Base-by-base conservation (phyloP, 306 rosid genomes). In the Prunus campanulata region DNA sequence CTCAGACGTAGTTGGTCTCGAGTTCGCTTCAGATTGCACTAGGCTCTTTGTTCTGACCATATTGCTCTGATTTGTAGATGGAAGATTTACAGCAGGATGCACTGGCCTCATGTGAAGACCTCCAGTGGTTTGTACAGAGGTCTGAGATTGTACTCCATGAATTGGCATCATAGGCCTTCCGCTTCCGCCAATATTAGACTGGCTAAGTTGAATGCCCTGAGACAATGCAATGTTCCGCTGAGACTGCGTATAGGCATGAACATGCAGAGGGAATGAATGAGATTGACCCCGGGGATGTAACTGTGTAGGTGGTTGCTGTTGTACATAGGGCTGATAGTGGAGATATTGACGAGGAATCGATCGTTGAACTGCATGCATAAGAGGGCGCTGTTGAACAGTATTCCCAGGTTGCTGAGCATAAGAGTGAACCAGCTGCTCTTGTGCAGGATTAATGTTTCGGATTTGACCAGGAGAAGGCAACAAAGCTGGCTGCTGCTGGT, bases 351-450 rank as follows among this genome's bases (percentile, higher is more conserved):
- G 90, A 42, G 79, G 80, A 64, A 76, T 52, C 7, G 62, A 73
- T 44, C 85, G 96, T 64, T 86, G 95, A 77, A 54, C 87, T 6
- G 83, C 81, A 77, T 84, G 97, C 86, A 85, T 44, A 68, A 67
- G 62, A 73, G 97, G 90, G 27, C 80, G 93, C 64, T 86, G 93
- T 75, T 77, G 84, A 66, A 79, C 70, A 70, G 86, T 42, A 11
- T 75, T 96, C 46, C 87, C 88, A 83, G 93, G 76, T 63, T 85
- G 97, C 71, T 88, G 99, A 76, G 82, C 82, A 74, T 79, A 88
- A 65, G 79, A 44, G 73, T 86, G 85, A 47, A 79, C 72, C 13
- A 71, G 80, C 66, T 84, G 94, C 72, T 87, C 95, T 50, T 84
- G 90, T 70, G 84, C 68, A 80, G 88, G 71, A 74, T 87, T 72